Base-by-base conservation (phyloP, 2,329 filamentous ascomycete species). In the Incumbomyces delicatus region DNA sequence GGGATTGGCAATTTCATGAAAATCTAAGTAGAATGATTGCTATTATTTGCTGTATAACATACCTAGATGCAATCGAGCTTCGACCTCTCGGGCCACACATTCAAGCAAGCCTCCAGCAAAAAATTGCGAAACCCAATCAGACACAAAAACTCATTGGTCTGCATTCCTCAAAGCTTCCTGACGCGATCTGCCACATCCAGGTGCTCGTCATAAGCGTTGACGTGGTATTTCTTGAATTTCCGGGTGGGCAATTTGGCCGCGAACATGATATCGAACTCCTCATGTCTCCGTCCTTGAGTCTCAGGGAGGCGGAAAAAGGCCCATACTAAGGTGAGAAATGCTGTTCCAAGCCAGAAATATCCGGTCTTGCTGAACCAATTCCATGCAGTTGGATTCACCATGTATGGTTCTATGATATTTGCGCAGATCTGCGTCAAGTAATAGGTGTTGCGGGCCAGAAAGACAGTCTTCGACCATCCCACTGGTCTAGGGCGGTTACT, bases 401-500 rank as follows among this genome's bases (percentile, higher is more conserved):
- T 56, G 32, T 63, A 63, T 1, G 62, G 63, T 29, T 61, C 51
- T 17, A 57, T 54, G 37, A 60, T 50, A 8, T 66, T 75, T 53
- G 63, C 66, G 29, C 66, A 52, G 38, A 77, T 71, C 41, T 66
- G 63, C 13, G 60, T 56, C 11, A 73, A 60, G 50, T 76, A 72
- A 58, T 74, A 76, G 27, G 65, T 50, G 35, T 62, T 66, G 8
- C 73, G 65, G 2, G 73, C 69, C 30, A 77, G 61, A 2, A 72
- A 71, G 12, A 76, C 70, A 0, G 70, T 73, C 61, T 0, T 34
- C 17, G 22, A 27, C 22, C 22, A 27, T 27, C 22, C 22, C 22
- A 27, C 22, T 27, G 22, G 8, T 27, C 33, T 18, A 33, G 33
- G 4, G n/a, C n/a, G n/a, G n/a, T 18, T 11, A 36, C 4, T 14